phyloP scores from a whole-genome alignment of 306 rosid species.

The Quillaja saponaria region DNA sequence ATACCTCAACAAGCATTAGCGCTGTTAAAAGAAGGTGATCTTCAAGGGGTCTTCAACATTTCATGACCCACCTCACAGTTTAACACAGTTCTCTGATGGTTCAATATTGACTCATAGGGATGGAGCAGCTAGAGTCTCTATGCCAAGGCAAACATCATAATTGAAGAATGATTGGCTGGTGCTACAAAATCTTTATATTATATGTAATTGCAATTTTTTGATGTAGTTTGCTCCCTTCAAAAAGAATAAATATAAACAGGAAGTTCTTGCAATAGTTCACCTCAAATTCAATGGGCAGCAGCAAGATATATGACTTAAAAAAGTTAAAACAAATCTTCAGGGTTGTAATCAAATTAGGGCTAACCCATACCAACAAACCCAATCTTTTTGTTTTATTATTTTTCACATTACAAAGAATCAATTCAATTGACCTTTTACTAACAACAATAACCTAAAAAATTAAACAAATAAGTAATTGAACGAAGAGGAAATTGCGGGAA shows the following conservation, averaged over 20 bases:
- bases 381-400: background rate
- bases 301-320: background rate
- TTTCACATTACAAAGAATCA: background rate
- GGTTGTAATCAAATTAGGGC: background rate
- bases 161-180: background rate
- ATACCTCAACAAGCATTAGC: no score
- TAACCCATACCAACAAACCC: background rate
- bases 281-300: background rate
- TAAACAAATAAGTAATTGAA: background rate
- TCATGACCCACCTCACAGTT: no score
- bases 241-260: background rate
- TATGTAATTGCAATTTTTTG: background rate
- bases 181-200: background rate
- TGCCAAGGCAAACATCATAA: background rate
- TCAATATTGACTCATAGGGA: no score
- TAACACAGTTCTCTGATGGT: no score
- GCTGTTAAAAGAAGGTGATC: no score
- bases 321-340: background rate
- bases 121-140: background rate
- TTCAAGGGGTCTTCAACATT: no score
- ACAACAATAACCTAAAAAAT: background rate
- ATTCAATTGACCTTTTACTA: background rate
- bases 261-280: background rate
- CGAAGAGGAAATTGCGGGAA: background rate
- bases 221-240: background rate